Evolutionary conservation across 2,329 filamentous ascomycete species (phyloP), one percentile per base, ranked within the genome.

Genomic region (Fusarium paranaense): DNA sequence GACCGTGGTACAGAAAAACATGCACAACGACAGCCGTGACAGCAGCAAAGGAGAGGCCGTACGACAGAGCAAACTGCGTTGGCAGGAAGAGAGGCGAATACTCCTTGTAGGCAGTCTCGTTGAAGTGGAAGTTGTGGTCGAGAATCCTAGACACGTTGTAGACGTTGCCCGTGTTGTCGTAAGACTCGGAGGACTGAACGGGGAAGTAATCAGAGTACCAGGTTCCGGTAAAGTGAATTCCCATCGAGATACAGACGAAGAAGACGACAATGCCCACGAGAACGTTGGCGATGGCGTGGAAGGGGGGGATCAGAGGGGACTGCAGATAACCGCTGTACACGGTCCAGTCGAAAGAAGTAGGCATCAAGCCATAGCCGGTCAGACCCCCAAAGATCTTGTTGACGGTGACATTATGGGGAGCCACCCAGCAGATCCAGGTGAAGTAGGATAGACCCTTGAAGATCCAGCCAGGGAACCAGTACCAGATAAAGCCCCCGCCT

Each of bases 61-160:
- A 90, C 9, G 85, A 83, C 40, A 90, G 80, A 3, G 87, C 87
- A 69, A 90, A 93, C 69, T 92, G 91, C 0, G 90, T 87, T 3
- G 90, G 87, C 22, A 93, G 83, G 77, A 89, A 93, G 5, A 93
- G 85, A 2, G 91, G 91, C 22, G 91, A 93, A 80, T 93, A 93
- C 25, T 84, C 83, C 70, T 87, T 83, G 80, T 93, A 93, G 16
- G 88, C 88, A 4, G 85, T 86, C 75, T 87, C 86, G 79, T 93
- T 88, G 67, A 93, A 89, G n/a, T 87, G 84, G 64, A 86, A 83
- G 72, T 90, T 84, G 6, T 81, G 73, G 64, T 87, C 87, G 20
- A 93, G 85, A 58, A 93, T 91, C n/a, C 85, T 85, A 4, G 85
- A 84, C 5, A 91, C 89, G 69, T 92, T 87, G 82, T 93, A 93